Base-by-base conservation (phyloP, 2,329 filamentous ascomycete species). In the Fusarium compactum region DNA sequence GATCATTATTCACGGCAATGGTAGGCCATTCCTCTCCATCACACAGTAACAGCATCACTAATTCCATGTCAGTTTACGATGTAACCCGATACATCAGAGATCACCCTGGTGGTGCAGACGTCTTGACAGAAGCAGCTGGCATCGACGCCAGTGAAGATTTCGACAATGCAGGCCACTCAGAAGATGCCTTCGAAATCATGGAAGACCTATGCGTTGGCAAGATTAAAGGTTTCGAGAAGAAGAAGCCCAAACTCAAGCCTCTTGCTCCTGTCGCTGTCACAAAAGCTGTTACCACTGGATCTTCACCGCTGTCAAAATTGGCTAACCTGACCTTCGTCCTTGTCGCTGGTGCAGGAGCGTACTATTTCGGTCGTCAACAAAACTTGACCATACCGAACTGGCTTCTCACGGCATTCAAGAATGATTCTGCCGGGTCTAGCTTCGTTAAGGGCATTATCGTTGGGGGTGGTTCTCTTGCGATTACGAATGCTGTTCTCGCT, bases 101-200 rank as follows among this genome's bases (percentile, higher is more conserved):
- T 52, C 89, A 91, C 60, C 89, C 89, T 56, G 93, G 93, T 73
- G 93, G 93, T 76, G 89, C 91, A 76, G 92, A 95, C 76, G 88
- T 95, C 63, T 85, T 96, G 47, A 84, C 92, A 62, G 93, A 95
- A 69, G 91, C 93, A 38, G 92, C 86, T 71, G 93, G 93, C 62
- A 89, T 90, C 72, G 92, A 96, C 80, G 90, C 91, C 44, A 93
- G 91, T 50, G 90, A 92, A 77, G 91, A 89, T 38, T 96, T 95
- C 75, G 92, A 96, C 81, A 91, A 95, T 74, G 92, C 93, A 38
- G 93, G 93, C 50, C 93, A 97, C 83, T 94, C 91, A 46, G 91
- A 93, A 34, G 84, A 85, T 53, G 83, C 83, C 2, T 78, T 74
- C 34, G 82, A 84, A 51, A 81, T 83, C 50, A 81, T 85, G 78